A percentile compares a stretch with the other conserved stretches of the same genome.
Evolutionary conservation across 2,329 filamentous ascomycete species (phyloP).

Genomic region (Aspergillus viridinutans): DNA sequence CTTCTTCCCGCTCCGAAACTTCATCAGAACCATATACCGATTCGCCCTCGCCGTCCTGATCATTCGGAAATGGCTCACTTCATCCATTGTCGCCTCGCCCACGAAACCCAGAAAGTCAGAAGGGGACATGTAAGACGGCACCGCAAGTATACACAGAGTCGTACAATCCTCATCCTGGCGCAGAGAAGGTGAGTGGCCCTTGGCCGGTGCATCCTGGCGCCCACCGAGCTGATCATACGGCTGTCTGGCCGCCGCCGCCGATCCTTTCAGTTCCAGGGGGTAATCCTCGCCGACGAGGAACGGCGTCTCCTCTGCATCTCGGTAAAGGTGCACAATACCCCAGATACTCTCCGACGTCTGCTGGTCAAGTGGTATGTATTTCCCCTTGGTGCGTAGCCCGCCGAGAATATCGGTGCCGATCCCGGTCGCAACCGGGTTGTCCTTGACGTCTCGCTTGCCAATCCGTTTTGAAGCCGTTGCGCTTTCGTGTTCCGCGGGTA

Average conservation of each 20-base stretch:
- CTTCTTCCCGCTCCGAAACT: constrained; percentile 71
- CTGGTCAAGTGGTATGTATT: constrained; percentile 67
- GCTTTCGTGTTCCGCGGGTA: constrained; percentile 28
- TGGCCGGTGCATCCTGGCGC: constrained; percentile 4
- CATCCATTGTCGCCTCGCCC: constrained; percentile 77
- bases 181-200: constrained; percentile 13
- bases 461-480: constrained; percentile 21
- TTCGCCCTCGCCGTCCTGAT: constrained; percentile 85
- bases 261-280: constrained; percentile 36
- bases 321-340: constrained; percentile 91
- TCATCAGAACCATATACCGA: constrained; percentile 92
- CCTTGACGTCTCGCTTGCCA: constrained; percentile 16
- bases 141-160: constrained; percentile 87
- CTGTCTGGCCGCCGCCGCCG: constrained; percentile 30
- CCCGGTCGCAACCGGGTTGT: constrained; percentile 43
- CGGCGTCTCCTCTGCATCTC: constrained; percentile 72
- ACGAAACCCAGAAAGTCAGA: constrained; percentile 89
- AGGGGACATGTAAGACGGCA: constrained; percentile 88
- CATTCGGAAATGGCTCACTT: constrained; percentile 91
- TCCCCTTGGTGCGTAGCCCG: constrained; percentile 76
- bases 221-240: constrained; percentile 23
- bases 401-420: constrained; percentile 51
- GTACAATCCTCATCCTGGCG: constrained; percentile 61
- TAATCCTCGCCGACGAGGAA: constrained; percentile 50
- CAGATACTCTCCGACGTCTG: constrained; percentile 76